Conservation (phyloP, 2,329 filamentous ascomycete genomes). For the Phialophora chinensis region DNA sequence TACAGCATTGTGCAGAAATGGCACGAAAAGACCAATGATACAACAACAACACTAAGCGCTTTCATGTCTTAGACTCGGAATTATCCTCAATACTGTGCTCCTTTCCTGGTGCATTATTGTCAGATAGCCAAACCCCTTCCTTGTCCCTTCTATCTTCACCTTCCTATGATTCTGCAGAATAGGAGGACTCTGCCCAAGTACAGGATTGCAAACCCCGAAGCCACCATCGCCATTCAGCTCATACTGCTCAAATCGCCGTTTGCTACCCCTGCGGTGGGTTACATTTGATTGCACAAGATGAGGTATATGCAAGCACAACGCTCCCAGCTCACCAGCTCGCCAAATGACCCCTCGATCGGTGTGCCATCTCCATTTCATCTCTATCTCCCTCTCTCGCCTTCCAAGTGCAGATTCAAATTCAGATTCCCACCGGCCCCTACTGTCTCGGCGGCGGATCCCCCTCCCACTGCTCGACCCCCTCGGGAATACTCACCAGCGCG, state of each 20-base stretch:
- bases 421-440: not conserved
- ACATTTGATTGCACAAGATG: too few species aligned
- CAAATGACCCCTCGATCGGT: too few species aligned
- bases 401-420: not conserved
- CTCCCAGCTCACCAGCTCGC: too few species aligned
- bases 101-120: not conserved
- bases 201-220: not conserved
- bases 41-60: not conserved
- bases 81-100: not conserved
- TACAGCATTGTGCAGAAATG: not conserved
- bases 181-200: not conserved
- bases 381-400: not conserved
- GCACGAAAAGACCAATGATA: not conserved
- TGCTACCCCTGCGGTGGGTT: too few species aligned
- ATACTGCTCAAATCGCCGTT: not conserved
- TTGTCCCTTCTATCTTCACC: not conserved
- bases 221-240: not conserved
- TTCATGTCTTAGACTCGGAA: not conserved
- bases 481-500: slow-evolving; percentile 72
- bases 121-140: not conserved
- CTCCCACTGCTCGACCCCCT: slow-evolving; percentile 63
- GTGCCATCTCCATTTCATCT: not conserved
- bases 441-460: slow-evolving; percentile 53
- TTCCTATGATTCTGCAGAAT: not conserved
- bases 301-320: too few species aligned